Conservation (phyloP, 306 rosid species). For the Urtica urens region DNA sequence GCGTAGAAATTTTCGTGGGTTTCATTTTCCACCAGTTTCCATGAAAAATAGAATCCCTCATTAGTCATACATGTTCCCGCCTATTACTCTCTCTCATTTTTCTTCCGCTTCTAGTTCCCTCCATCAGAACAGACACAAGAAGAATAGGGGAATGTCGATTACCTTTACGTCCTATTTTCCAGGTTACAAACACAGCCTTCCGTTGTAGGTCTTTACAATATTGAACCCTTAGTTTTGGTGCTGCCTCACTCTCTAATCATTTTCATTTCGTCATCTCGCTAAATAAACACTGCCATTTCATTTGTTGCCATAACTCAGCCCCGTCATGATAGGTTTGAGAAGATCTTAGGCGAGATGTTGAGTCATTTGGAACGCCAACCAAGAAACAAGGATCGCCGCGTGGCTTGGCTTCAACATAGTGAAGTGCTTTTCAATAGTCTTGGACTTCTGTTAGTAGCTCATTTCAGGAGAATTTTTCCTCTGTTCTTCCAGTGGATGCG, state of each 20-base stretch:
- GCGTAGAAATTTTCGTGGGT: too few species aligned
- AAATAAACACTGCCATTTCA: background rate
- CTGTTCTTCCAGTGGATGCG: constrained; percentile 88
- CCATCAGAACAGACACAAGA: too few species aligned
- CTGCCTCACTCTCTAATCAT: too few species aligned
- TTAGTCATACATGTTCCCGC: too few species aligned
- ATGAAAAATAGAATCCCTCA: too few species aligned
- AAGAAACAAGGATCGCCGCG: constrained; percentile 72
- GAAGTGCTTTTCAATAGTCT: constrained; percentile 47
- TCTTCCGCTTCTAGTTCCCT: too few species aligned
- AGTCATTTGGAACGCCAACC: constrained; percentile 95
- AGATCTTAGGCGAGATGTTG: constrained; percentile 72
- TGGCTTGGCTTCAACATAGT: constrained; percentile 66
- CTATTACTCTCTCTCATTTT: too few species aligned
- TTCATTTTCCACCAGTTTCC: too few species aligned
- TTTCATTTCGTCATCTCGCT: background rate
- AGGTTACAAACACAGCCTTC: too few species aligned
- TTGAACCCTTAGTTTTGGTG: too few species aligned
- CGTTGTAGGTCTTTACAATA: too few species aligned
- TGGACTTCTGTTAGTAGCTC: constrained; percentile 70
- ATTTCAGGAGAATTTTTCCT: constrained; percentile 77
- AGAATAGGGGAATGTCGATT: too few species aligned
- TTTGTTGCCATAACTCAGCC: background rate
- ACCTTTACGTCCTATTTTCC: background rate
- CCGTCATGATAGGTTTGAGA: constrained; percentile 52